These are phyloP conservation scores for Tetradesmus lagerheimii DNA, from an alignment of 139 green algal genomes.

Conservation along the genomic window DNA sequence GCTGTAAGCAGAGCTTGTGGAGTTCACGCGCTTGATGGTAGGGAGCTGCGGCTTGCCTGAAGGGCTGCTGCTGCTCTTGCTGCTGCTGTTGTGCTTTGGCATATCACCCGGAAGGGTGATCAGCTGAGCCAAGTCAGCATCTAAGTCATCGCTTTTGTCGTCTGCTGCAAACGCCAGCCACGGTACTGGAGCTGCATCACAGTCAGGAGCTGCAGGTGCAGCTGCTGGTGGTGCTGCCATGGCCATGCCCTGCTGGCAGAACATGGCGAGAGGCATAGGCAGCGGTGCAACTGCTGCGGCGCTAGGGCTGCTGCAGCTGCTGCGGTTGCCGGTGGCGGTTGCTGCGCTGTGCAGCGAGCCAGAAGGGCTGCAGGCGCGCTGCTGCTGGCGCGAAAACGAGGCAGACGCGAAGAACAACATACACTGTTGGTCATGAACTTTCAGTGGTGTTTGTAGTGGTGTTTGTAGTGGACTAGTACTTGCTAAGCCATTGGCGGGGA, in stretches of 20 bases:
- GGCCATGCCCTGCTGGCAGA: slow-evolving; percentile 14
- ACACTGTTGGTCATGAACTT: no score
- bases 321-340: background rate
- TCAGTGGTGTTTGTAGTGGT: no score
- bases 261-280: background rate
- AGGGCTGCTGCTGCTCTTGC: background rate
- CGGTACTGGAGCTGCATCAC: background rate
- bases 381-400: background rate
- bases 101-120: background rate
- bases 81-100: background rate
- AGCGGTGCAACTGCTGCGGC: background rate
- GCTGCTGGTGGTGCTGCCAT: background rate
- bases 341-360: slow-evolving; percentile 18
- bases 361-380: slow-evolving; percentile 16
- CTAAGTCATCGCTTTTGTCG: slow-evolving; percentile 8
- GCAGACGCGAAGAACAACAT: background rate
- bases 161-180: slow-evolving; percentile 31
- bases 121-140: background rate
- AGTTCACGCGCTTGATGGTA: slow-evolving; percentile 17
- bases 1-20: slow-evolving; percentile 2
- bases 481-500: no score
- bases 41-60: background rate
- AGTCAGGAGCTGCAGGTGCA: background rate
- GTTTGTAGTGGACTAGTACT: no score
- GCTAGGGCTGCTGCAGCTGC: background rate